These are phyloP conservation scores for Penicillium antarcticum DNA, from an alignment of 495 filamentous ascomycete species.

Conservation along the genomic window DNA sequence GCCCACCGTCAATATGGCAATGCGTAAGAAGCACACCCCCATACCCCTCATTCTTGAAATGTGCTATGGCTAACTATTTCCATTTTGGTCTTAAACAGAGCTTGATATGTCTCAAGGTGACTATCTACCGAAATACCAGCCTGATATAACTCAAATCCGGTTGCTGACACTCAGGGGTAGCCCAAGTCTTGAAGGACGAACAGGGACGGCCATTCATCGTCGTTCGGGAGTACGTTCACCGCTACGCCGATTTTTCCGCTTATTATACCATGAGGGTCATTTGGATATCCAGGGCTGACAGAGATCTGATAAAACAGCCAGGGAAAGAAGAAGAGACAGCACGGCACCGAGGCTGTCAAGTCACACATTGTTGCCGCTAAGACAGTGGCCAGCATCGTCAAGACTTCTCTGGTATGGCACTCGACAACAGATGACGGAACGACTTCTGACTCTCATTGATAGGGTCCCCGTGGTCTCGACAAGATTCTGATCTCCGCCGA, in stretches of 20 bases:
- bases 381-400: slow-evolving; percentile 95
- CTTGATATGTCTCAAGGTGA: slow-evolving; percentile 74
- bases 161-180: slow-evolving; percentile 43
- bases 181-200: slow-evolving; percentile 84
- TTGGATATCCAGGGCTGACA: slow-evolving; percentile 12
- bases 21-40: slow-evolving; percentile 46
- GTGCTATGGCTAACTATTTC: slow-evolving; percentile 26
- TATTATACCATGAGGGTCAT: not conserved
- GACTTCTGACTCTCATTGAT: slow-evolving; percentile 18
- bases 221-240: slow-evolving; percentile 83
- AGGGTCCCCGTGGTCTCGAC: slow-evolving; percentile 93
- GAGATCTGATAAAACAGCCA: slow-evolving; percentile 55
- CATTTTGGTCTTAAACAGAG: slow-evolving; percentile 39
- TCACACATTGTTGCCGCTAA: slow-evolving; percentile 94
- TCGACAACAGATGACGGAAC: not conserved
- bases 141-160: not conserved
- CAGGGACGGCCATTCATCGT: slow-evolving; percentile 96
- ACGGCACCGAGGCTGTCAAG: slow-evolving; percentile 95
- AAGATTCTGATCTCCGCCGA: slow-evolving; percentile 99
- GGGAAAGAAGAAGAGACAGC: slow-evolving; percentile 95
- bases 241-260: slow-evolving; percentile 10
- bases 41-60: slow-evolving; percentile 36
- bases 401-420: slow-evolving; percentile 72
- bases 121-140: not conserved
- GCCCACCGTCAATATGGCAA: slow-evolving; percentile 56